Conservation (phyloP, 2,329 filamentous ascomycete genomes). For the Botryotinia globosa region DNA sequence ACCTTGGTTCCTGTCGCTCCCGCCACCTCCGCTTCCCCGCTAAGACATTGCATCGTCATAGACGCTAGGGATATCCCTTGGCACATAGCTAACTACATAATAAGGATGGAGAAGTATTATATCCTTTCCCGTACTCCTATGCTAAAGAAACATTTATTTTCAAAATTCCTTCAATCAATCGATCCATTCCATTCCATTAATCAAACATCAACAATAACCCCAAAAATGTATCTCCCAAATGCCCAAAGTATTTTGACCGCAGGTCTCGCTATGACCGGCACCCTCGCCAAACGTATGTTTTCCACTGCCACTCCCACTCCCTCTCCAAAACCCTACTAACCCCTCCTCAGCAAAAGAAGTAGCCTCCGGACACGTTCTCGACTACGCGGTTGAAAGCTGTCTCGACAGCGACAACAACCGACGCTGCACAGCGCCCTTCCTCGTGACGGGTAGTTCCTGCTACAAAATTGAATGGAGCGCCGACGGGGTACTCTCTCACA, state of each 20-base stretch:
- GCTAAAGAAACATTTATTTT: no score
- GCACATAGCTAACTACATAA: conserved; percentile 1
- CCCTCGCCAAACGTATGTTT: conserved; percentile 26
- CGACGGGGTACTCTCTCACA: conserved; percentile 42
- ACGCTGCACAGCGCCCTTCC: conserved; percentile 40
- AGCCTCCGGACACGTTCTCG: conserved; percentile 41
- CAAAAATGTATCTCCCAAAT: conserved; percentile 33
- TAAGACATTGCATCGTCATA: conserved; percentile 2
- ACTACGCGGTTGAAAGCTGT: conserved; percentile 45
- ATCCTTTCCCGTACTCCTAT: neutral
- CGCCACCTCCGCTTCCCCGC: conserved; percentile 9
- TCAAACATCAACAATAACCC: neutral
- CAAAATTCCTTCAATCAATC: neutral
- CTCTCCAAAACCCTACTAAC: conserved; percentile 13
- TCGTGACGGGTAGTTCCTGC: conserved; percentile 41
- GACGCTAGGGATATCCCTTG: neutral
- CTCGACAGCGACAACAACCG: conserved; percentile 41
- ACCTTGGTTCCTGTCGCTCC: neutral
- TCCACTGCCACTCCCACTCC: neutral
- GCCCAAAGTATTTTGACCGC: conserved; percentile 31
- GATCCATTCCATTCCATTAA: neutral
- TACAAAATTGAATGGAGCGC: conserved; percentile 44
- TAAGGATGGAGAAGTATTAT: neutral
- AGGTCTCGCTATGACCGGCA: conserved; percentile 28
- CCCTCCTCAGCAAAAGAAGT: conserved; percentile 29